A percentile compares a stretch with the other conserved stretches of the same genome.
Conservation (phyloP, 2,329 filamentous ascomycete species). For the Botrytis aclada region DNA sequence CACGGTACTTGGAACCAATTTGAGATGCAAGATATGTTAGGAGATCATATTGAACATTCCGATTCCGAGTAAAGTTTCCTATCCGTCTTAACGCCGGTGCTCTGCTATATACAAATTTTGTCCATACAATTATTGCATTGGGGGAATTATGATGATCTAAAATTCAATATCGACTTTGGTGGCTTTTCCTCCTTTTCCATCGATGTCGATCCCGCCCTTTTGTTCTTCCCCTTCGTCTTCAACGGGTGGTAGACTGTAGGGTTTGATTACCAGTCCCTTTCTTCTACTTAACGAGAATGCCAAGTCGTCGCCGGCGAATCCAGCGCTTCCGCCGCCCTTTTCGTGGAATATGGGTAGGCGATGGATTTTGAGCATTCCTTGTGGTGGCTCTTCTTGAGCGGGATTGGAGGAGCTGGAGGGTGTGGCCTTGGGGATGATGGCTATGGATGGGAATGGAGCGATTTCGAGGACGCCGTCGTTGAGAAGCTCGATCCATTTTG, state of each 20-base stretch:
- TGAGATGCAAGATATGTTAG: slow-evolving; percentile 38
- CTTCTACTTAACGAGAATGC: slow-evolving; percentile 83
- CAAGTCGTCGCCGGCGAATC: slow-evolving; percentile 74
- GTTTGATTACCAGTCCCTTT: slow-evolving; percentile 78
- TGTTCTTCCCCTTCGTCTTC: slow-evolving; percentile 54
- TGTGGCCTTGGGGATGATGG: slow-evolving; percentile 42
- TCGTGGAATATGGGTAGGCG: slow-evolving; percentile 83
- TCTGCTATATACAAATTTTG: not conserved
- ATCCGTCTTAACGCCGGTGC: slow-evolving; percentile 12
- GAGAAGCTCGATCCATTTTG: slow-evolving; percentile 82
- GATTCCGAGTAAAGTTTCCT: slow-evolving; percentile 9
- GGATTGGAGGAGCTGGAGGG: slow-evolving; percentile 52
- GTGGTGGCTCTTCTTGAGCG: slow-evolving; percentile 68
- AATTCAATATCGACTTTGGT: slow-evolving; percentile 39
- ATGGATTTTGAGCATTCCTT: slow-evolving; percentile 82
- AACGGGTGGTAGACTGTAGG: slow-evolving; percentile 84
- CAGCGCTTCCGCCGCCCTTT: slow-evolving; percentile 74
- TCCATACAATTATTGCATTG: not conserved
- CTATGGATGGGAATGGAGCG: slow-evolving; percentile 63
- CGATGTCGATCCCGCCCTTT: slow-evolving; percentile 32
- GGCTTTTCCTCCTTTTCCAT: slow-evolving; percentile 33
- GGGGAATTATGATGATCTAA: slow-evolving; percentile 18
- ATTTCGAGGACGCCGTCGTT: slow-evolving; percentile 85
- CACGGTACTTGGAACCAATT: slow-evolving; percentile 39
- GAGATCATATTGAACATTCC: slow-evolving; percentile 29